Percentiles rank a stretch among this genome's conserved stretches.
phyloP scores from a whole-genome alignment of 2,329 filamentous ascomycete genomes.

The Diaporthe aspalathi region DNA sequence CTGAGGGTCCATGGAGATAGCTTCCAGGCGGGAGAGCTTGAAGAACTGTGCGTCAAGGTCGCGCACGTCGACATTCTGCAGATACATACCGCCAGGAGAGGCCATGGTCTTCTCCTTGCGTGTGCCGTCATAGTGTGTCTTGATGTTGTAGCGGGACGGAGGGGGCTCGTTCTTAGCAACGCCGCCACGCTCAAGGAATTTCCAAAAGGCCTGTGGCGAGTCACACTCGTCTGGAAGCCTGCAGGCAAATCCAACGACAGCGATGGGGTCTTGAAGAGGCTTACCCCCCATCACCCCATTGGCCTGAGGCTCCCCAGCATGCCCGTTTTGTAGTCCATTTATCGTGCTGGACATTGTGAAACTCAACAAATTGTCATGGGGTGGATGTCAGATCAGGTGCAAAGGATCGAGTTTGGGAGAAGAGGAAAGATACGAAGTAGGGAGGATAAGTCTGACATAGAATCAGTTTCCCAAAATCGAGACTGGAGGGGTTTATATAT shows the following conservation, averaged over 20 bases:
- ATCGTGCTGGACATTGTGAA: neutral
- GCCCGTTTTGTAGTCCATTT: neutral
- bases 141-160: constrained; percentile 48
- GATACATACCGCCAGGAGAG: constrained; percentile 38
- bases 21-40: constrained; percentile 39
- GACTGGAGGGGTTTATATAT: neutral
- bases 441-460: neutral
- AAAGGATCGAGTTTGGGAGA: neutral
- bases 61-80: constrained; percentile 48
- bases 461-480: neutral
- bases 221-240: constrained; percentile 53
- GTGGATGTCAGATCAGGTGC: neutral
- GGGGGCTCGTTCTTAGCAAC: constrained; percentile 48
- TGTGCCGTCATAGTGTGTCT: constrained; percentile 51
- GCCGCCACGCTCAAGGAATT: constrained; percentile 48
- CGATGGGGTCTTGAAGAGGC: constrained; percentile 49
- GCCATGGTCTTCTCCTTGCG: constrained; percentile 51
- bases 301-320: neutral
- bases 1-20: neutral
- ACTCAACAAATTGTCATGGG: no score
- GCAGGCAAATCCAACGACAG: constrained; percentile 57
- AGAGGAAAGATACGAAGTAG: neutral
- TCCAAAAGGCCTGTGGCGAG: constrained; percentile 51
- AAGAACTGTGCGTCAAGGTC: constrained; percentile 51
- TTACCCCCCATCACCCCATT: neutral